Percentiles rank a stretch among this genome's conserved stretches.
These are phyloP conservation scores for Dryadomyces quercus-mongolicae DNA, from an alignment of 2,329 filamentous ascomycete genomes.

Conservation along the genomic window DNA sequence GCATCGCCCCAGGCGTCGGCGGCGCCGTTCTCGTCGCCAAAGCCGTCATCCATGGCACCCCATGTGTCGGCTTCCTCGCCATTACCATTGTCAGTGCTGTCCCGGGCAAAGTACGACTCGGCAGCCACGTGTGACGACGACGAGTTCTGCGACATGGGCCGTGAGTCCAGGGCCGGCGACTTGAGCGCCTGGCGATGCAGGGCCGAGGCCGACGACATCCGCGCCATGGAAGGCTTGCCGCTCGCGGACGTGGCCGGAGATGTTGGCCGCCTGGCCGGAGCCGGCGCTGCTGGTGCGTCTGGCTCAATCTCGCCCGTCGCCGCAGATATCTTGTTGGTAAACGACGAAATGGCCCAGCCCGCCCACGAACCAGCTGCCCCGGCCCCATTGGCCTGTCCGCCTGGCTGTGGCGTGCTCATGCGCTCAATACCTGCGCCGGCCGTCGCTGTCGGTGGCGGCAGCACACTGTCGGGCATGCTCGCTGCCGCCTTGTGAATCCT, in stretches of 20 bases:
- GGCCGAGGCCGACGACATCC: constrained; percentile 40
- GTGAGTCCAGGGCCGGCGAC: constrained; percentile 30
- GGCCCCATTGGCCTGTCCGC: constrained; percentile 29
- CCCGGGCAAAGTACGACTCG: constrained; percentile 36
- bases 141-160: constrained; percentile 32
- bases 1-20: constrained; percentile 17
- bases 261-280: constrained; percentile 15
- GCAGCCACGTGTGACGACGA: constrained; percentile 24
- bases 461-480: constrained; percentile 65
- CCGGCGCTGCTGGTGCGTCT: constrained; percentile 25
- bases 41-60: constrained; percentile 54
- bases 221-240: constrained; percentile 19
- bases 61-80: constrained; percentile 62
- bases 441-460: constrained; percentile 53
- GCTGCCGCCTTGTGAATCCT: constrained; percentile 68
- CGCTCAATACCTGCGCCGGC: constrained; percentile 46
- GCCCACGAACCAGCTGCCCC: constrained; percentile 56
- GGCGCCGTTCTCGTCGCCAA: constrained; percentile 19
- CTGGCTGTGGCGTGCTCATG: constrained; percentile 65
- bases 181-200: constrained; percentile 49
- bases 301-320: constrained; percentile 79
- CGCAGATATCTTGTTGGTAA: constrained; percentile 83
- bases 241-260: constrained; percentile 9
- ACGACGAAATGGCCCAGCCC: constrained; percentile 96
- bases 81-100: constrained; percentile 38